Evolutionary conservation across 2,329 filamentous ascomycete species (phyloP).

Genomic region (Periconia sp.): DNA sequence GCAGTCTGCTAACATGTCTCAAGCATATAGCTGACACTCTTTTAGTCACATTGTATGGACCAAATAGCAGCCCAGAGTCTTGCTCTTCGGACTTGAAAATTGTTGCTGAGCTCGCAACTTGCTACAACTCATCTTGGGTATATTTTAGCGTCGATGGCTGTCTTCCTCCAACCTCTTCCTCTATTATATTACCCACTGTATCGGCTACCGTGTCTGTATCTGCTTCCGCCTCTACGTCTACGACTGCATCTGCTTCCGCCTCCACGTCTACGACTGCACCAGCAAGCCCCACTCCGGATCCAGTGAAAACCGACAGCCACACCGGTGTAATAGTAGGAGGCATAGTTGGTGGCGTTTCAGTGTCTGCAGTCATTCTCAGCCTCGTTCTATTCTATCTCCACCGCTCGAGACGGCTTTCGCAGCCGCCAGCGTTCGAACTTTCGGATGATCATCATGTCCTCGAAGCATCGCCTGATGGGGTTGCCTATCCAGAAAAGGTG

Average conservation of each 20-base stretch:
- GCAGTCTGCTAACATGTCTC: too few species aligned
- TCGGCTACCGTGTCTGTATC: constrained; percentile 1
- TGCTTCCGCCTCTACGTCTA: constrained; percentile 5
- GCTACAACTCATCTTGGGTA: constrained; percentile 34
- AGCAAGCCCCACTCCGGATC: neutral
- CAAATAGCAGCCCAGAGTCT: constrained; percentile 13
- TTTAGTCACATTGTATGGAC: constrained; percentile 34
- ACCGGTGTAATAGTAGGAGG: constrained; percentile 24
- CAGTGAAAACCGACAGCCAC: constrained; percentile 4
- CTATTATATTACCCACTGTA: constrained; percentile 6
- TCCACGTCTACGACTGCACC: constrained; percentile 1
- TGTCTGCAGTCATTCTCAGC: constrained; percentile 16
- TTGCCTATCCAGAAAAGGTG: constrained; percentile 11
- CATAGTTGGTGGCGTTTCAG: constrained; percentile 19
- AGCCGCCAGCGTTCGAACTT: constrained; percentile 20
- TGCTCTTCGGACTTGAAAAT: constrained; percentile 26
- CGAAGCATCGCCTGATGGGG: constrained; percentile 14
- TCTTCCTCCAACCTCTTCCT: constrained; percentile 13
- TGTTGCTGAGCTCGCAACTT: constrained; percentile 25
- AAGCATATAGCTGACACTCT: too few species aligned
- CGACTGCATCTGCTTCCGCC: constrained; percentile 6
- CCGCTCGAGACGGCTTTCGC: constrained; percentile 5
- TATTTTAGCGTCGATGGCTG: constrained; percentile 38
- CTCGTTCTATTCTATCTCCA: constrained; percentile 15
- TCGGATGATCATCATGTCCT: constrained; percentile 16